Evolutionary conservation across 306 rosid genomes (phyloP), one percentile per base, ranked within the genome.

Genomic region (Dalbergia cultrata): DNA sequence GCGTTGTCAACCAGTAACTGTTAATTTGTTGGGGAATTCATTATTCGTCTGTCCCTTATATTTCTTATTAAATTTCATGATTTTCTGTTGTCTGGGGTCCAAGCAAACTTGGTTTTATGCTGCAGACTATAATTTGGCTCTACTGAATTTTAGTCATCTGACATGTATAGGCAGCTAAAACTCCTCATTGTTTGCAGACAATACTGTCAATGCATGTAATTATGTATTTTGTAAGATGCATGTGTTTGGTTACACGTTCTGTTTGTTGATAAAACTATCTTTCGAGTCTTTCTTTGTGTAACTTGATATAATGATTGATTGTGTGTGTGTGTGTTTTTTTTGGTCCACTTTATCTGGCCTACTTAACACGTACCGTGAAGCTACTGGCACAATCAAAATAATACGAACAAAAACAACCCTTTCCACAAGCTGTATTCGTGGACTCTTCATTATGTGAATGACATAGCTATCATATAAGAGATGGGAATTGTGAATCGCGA

Each of bases 61-160:
- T 41, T 62, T 47, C 69, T 82, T 65, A 54, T 77, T 54, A 54
- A 47, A 89, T 81, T 83, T 63, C 57, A 73, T 81, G 70, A 80
- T 80, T 74, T 77, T 71, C 43, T 34, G 82, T 34, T 82, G 52
- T 62, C 58, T 61, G 70, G 67, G 62, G 83, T 78, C 80, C 83
- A 67, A 9, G 8, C 59, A 57, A 66, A 37, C 37, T 78, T 33
- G 61, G 39, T 31, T 70, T 81, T 56, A 10, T 69, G 77, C 50
- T 58, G 16, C 58, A 61, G 70, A 73, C 9, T 14, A 34, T 83
- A 65, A 13, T 9, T 11, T 22, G 52, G 69, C 21, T 21, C 4
- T 67, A 9, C n/a, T 74, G 67, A 58, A 47, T 39, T 70, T 21
- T 54, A 69, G 64, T 64, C 45, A 12, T 54, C 70, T 74, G 76